Conservation (phyloP, 371 early-diverging fungal genomes). For the Mucor lusitanicus region DNA sequence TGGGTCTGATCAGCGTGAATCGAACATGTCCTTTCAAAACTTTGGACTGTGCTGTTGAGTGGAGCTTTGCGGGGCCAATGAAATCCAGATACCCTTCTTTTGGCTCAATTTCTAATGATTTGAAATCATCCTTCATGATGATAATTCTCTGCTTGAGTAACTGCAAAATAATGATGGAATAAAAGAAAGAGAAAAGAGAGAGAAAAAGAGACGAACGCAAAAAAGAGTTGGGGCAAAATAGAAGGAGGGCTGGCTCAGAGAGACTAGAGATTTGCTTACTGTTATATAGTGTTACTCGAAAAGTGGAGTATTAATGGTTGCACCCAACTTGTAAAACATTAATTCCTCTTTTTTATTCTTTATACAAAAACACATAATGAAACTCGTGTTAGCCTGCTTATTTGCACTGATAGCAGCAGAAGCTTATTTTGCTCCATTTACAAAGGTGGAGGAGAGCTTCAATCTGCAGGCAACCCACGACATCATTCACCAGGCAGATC, state of each 20-base stretch:
- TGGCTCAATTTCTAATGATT: slow-evolving; percentile 43
- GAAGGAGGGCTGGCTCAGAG: not conserved
- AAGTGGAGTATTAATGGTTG: slow-evolving; percentile 3
- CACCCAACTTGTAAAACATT: slow-evolving; percentile 18
- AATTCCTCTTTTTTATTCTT: slow-evolving; percentile 9
- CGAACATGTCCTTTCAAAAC: slow-evolving; percentile 36
- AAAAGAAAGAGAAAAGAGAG: not conserved
- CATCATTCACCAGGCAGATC: slow-evolving; percentile 59
- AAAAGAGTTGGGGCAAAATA: not conserved
- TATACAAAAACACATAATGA: slow-evolving; percentile 23
- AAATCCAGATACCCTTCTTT: slow-evolving; percentile 37
- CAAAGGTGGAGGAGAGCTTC: slow-evolving; percentile 97
- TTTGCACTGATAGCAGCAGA: slow-evolving; percentile 44
- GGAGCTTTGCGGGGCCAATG: slow-evolving; percentile 34
- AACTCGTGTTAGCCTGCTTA: slow-evolving; percentile 27
- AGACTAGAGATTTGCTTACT: not conserved
- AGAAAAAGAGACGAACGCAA: not conserved
- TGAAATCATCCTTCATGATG: slow-evolving; percentile 44
- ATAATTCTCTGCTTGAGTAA: slow-evolving; percentile 15
- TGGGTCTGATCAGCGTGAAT: slow-evolving; percentile 30
- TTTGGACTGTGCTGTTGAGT: slow-evolving; percentile 13
- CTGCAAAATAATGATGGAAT: not conserved
- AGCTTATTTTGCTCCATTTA: slow-evolving; percentile 69
- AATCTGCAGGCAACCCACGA: slow-evolving; percentile 92
- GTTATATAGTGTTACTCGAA: slow-evolving; percentile 7